Evolutionary conservation across 2,329 filamentous ascomycete species (phyloP), one percentile per base, ranked within the genome.

Genomic region (Harringtonia lauricola): DNA sequence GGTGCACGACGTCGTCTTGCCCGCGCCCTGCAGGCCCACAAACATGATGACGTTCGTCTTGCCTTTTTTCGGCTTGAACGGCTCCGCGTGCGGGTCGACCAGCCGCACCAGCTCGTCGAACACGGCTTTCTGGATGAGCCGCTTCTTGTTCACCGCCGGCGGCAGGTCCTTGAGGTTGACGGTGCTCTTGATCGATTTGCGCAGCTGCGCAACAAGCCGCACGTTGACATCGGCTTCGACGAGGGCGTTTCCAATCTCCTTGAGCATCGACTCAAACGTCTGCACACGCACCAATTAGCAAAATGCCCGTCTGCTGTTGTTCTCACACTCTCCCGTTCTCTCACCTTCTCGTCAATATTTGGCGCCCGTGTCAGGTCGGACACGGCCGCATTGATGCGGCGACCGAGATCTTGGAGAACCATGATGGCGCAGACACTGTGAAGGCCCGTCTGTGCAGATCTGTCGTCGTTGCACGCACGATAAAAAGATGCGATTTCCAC

Each of bases 31-130:
- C 39, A 98, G 73, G 67, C 92, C 92, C 50, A 98, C 92, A 62
- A 98, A 96, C 92, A 98, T 98, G 64, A 98, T 95, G 59, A 98
- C 86, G 63, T 95, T 98, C 50, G 83, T 73, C 62, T 88, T 92
- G 52, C 89, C 88, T 67, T 96, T 98, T 69, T 94, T 95, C 19
- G 90, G 89, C 62, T 94, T 92, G 72, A 95, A 98, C 0, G 90
- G 83, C 52, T 95, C 89, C 55, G 86, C 83, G 64, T 96, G 90
- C 22, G 92, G 92, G 57, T 98, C 88, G 53, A 98, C 92, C 41
- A 98, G 81, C 57, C 87, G 83, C 53, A 96, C 90, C 42, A 98
- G 80, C 63, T 96, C 88, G 60, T 98, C 90, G 63, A 94, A 98
- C 54, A 98, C 92, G 52, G 92, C 79, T 64, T 96, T 96, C 59